Conservation (phyloP, 371 early-diverging fungal genomes). For the Mucor racemosus region DNA sequence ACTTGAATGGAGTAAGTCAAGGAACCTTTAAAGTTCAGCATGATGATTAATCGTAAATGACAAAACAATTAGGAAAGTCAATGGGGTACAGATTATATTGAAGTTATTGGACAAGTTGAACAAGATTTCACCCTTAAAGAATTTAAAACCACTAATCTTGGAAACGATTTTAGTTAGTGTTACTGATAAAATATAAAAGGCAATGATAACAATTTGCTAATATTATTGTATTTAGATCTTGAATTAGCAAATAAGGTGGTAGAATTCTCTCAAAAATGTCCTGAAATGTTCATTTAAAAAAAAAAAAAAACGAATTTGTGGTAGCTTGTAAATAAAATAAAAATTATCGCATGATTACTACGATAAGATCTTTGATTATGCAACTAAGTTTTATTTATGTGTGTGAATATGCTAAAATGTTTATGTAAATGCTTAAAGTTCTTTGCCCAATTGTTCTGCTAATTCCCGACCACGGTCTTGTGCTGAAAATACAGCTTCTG, state of each 20-base stretch:
- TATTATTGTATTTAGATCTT: slow-evolving; percentile 32
- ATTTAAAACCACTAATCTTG: slow-evolving; percentile 46
- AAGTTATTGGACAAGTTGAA: slow-evolving; percentile 52
- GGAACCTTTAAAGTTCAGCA: no score
- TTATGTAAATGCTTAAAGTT: slow-evolving; percentile 19
- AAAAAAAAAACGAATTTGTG: neutral
- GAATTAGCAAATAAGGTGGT: slow-evolving; percentile 51
- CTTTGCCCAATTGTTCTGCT: slow-evolving; percentile 68
- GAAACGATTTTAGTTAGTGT: slow-evolving; percentile 41
- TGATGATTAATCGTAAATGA: neutral
- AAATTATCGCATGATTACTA: neutral
- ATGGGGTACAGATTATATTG: slow-evolving; percentile 50
- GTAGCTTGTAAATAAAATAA: neutral
- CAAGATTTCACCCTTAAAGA: slow-evolving; percentile 45
- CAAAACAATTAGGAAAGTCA: slow-evolving; percentile 34
- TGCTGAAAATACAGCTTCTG: slow-evolving; percentile 72
- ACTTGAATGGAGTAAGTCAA: slow-evolving; percentile 55
- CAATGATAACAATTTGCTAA: neutral
- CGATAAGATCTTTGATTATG: slow-evolving; percentile 4
- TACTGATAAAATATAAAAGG: neutral
- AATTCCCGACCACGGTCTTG: slow-evolving; percentile 72
- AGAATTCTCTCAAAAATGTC: slow-evolving; percentile 43
- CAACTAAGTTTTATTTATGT: neutral
- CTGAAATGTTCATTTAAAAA: slow-evolving; percentile 46
- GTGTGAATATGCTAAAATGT: neutral